phyloP scores from a whole-genome alignment of 2,329 filamentous ascomycete genomes.

The Pochonia chlamydosporia region DNA sequence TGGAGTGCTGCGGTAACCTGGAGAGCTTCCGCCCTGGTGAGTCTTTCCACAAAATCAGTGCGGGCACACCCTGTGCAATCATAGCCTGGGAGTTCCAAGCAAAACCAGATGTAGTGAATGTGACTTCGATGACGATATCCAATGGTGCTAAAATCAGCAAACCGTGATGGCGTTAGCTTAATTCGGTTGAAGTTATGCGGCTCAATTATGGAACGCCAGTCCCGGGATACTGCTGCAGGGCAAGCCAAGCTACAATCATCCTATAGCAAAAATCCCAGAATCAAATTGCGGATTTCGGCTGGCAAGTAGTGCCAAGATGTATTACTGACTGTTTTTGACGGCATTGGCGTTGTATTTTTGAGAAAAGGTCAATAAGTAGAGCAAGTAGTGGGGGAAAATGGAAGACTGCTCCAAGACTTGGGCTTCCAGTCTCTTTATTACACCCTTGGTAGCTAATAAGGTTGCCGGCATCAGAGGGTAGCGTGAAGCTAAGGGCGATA shows the following conservation, averaged over 20 bases:
- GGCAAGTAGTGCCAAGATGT: too few species aligned
- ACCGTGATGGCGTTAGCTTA: conserved; percentile 21
- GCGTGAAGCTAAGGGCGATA: too few species aligned
- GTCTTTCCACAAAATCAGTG: conserved; percentile 4
- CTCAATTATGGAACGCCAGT: conserved; percentile 24
- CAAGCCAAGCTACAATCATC: conserved; percentile 15
- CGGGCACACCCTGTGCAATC: conserved; percentile 16
- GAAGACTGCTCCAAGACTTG: too few species aligned
- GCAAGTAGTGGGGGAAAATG: too few species aligned
- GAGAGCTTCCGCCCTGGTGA: conserved; percentile 16
- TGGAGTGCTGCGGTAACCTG: conserved; percentile 22
- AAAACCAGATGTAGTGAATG: conserved; percentile 23
- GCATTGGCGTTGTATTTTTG: too few species aligned
- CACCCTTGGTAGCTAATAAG: too few species aligned
- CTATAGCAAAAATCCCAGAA: too few species aligned
- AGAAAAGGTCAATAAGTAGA: too few species aligned
- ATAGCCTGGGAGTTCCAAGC: conserved; percentile 20
- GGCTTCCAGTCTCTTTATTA: too few species aligned
- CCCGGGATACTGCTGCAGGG: conserved; percentile 24
- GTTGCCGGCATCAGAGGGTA: too few species aligned
- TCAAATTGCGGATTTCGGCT: too few species aligned
- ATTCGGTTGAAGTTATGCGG: conserved; percentile 23
- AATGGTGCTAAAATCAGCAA: conserved; percentile 21
- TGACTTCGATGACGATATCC: conserved; percentile 15
- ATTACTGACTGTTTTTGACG: too few species aligned